Evolutionary conservation across 2,329 filamentous ascomycete species (phyloP), one percentile per base, ranked within the genome.

Genomic region (Fusarium sp.): DNA sequence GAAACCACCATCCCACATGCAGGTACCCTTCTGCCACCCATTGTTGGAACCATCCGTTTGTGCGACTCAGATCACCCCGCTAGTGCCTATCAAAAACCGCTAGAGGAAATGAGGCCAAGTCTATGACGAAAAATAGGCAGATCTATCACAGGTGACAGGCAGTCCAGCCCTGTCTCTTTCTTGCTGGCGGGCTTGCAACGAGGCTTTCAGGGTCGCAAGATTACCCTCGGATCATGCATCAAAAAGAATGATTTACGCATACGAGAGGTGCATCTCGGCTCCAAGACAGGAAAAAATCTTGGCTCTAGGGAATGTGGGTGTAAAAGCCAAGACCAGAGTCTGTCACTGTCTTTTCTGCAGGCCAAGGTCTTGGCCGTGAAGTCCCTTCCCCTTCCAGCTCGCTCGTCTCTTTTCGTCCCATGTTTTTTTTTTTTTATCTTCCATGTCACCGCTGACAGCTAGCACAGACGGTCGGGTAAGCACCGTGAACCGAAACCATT

Each of bases 131-230:
- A 22, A 25, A 57, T 14, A 37, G 32, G 54, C 47, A 52, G 27
- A 52, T 52, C 47, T 52, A 30, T 37, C 56, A 30, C 15, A 38
- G 20, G 20, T 58, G 56, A 58, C 17, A 38, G 32, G 12, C 33
- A 69, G 37, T 65, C 32, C 20, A 60, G 56, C 33, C 32, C 40
- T 38, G 59, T 40, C 32, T 65, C 32, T 72, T 72, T 65, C 32
- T 72, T 72, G 50, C 60, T 69, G 52, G 58, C 37, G 50, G 65
- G 70, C 65, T 72, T 73, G 20, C 47, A 35, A 22, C 17, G 25
- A 50, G 45, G 27, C 54, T 63, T 56, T 56, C 61, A 52, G 52
- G 50, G 20, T 47, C 22, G 52, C 22, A 64, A 63, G 37, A 74
- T 37, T 64, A 52, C n/a, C 45, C 47, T 60, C 62, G 43, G 62